Evolutionary conservation across 768 basidiomycete genomes (phyloP), one percentile per base, ranked within the genome.

Genomic region (Collybia sp.): DNA sequence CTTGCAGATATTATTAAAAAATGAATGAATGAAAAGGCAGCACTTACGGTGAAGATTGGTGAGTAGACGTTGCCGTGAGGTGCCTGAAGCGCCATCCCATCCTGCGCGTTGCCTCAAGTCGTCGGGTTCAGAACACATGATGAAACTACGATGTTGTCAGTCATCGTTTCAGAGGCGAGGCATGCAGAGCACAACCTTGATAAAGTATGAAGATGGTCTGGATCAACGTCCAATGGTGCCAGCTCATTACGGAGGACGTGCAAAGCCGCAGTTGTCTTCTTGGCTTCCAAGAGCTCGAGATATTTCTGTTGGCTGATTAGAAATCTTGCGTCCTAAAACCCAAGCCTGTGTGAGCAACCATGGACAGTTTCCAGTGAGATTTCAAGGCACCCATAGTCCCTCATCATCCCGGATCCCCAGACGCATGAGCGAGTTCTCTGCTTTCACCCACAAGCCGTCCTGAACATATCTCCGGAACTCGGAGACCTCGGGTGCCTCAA

Each of bases 251-350:
- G 81, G 41, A 99, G 70, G 6, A 95, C 88, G 45, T 85, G 77
- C 34, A 99, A 67, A 12, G 96, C 96, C 50, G 77, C 75, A 38
- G 88, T 88, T 2, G 82, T 86, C 67, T 84, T 82, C 56, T 78
- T 79, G 3, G 79, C 76, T 58, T 97, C 95, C 42, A 99, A 72
- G 15, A 90, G 72, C 60, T 99, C 96, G 35, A 98, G 74, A 65
- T 96, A 99, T 68, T 96, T 94, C 77, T 99, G 96, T 66, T 88
- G 85, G 49, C 83, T 85, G 53, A 99, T 89, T 50, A 94, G 71
- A 65, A 94, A 96, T 50, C 73, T 82, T 16, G 88, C 85, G 56
- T 88, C 83, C 86, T 95, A 57, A 41, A 50, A 44, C 50, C 55
- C 48, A 49, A 49, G 20, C 34, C 6, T 13, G 31, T 13, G 30